phyloP scores from a whole-genome alignment of 108 stramenopile species.

The Mediolabrus comicus region DNA sequence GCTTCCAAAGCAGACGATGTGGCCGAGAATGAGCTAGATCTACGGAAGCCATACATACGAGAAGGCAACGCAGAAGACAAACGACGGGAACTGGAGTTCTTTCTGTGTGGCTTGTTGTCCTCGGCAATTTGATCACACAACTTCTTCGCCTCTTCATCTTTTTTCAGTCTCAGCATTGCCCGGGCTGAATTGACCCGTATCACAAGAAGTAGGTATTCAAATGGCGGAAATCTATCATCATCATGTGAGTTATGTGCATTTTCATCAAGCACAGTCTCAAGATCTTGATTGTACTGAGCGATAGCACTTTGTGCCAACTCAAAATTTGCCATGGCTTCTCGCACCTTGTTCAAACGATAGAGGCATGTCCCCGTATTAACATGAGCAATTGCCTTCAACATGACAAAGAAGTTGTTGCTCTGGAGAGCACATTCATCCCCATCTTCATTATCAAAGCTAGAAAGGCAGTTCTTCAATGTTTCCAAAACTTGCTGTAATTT shows the following conservation, averaged over 20 bases:
- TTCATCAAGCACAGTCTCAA: not conserved
- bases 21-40: conserved; percentile 31
- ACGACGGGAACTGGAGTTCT: not conserved
- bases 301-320: conserved; percentile 22
- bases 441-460: not conserved
- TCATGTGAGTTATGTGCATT: conserved; percentile 11
- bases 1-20: conserved; percentile 15
- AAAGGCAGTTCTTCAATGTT: not conserved
- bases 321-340: conserved; percentile 36
- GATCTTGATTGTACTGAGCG: not conserved
- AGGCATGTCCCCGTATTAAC: conserved; percentile 35
- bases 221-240: conserved; percentile 35
- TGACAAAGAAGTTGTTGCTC: not conserved
- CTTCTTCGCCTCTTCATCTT: conserved; percentile 18
- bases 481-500: conserved; percentile 18
- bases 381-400: conserved; percentile 31
- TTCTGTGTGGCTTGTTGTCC: conserved; percentile 17
- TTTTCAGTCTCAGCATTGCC: conserved; percentile 21
- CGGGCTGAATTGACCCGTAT: conserved; percentile 27
- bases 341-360: conserved; percentile 39
- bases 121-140: conserved; percentile 21
- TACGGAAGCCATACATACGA: conserved; percentile 14
- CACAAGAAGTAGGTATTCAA: conserved; percentile 34
- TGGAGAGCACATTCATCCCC: not conserved
- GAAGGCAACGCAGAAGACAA: not conserved